Percentiles rank a stretch among this genome's conserved stretches.
phyloP scores from a whole-genome alignment of 2,329 filamentous ascomycete genomes.

The Aspergillus pseudoterreus region DNA sequence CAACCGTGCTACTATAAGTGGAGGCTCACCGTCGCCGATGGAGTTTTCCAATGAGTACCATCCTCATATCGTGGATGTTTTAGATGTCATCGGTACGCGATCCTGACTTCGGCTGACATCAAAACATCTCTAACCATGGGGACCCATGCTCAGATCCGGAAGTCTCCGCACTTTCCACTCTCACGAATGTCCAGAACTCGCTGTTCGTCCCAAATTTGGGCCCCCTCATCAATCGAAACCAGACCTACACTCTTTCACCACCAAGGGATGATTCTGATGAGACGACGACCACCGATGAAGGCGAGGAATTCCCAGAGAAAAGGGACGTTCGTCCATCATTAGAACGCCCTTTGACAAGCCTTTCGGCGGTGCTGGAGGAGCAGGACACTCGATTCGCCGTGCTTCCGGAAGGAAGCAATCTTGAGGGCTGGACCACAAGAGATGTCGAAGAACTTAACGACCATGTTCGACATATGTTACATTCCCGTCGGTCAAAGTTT shows the following conservation, averaged over 20 bases:
- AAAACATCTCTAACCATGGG: background rate
- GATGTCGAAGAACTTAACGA: slow-evolving; percentile 78
- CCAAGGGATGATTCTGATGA: slow-evolving; percentile 31
- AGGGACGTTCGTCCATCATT: slow-evolving; percentile 25
- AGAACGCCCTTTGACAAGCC: slow-evolving; percentile 49
- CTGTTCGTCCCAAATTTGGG: slow-evolving; percentile 83
- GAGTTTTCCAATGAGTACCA: slow-evolving; percentile 50
- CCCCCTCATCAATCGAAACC: slow-evolving; percentile 67
- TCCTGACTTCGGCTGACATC: background rate
- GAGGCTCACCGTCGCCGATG: slow-evolving; percentile 12
- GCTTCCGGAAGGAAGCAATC: slow-evolving; percentile 66
- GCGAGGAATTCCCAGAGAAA: slow-evolving; percentile 21
- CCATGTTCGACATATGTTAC: slow-evolving; percentile 81
- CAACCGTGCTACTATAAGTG: slow-evolving; percentile 32
- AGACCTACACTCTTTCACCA: slow-evolving; percentile 70
- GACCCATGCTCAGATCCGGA: slow-evolving; percentile 62
- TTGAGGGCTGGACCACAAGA: slow-evolving; percentile 70
- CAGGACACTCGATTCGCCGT: slow-evolving; percentile 73
- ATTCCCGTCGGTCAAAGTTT: slow-evolving; percentile 74
- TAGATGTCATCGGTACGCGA: slow-evolving; percentile 64
- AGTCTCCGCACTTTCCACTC: slow-evolving; percentile 74
- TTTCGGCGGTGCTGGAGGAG: slow-evolving; percentile 65
- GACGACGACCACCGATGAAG: slow-evolving; percentile 23
- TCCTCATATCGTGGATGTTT: slow-evolving; percentile 60
- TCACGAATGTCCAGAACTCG: slow-evolving; percentile 88